These are phyloP conservation scores for Volutella citrinella DNA, from an alignment of 2,329 filamentous ascomycete genomes.

Conservation along the genomic window DNA sequence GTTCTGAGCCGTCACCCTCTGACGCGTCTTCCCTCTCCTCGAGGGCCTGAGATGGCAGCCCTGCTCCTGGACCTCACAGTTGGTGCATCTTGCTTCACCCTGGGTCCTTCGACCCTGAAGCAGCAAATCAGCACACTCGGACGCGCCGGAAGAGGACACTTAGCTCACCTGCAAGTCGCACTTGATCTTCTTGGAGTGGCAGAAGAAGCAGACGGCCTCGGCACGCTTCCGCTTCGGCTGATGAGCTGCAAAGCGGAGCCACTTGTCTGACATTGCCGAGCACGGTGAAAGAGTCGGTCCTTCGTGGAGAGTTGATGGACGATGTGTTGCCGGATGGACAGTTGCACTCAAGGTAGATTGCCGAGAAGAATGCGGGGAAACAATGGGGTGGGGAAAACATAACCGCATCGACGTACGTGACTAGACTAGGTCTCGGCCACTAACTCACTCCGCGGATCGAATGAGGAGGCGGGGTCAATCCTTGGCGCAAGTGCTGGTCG, in stretches of 20 bases:
- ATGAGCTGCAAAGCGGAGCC: conserved; percentile 29
- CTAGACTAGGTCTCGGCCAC: too few species aligned
- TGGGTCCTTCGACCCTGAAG: conserved; percentile 15
- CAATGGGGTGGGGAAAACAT: too few species aligned
- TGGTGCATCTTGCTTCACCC: conserved; percentile 25
- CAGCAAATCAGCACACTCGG: conserved; percentile 1
- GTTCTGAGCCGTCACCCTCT: background rate
- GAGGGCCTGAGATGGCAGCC: conserved; percentile 29
- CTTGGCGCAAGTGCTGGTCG: too few species aligned
- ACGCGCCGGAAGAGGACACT: background rate
- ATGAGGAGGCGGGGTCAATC: too few species aligned
- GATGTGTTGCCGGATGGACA: too few species aligned
- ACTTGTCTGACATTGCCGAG: conserved; percentile 30
- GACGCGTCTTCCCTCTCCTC: conserved; percentile 23
- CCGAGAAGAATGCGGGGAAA: background rate
- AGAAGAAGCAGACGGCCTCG: conserved; percentile 24
- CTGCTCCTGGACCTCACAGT: conserved; percentile 23
- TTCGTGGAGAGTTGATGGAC: conserved; percentile 5
- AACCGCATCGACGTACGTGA: too few species aligned
- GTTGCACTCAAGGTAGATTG: background rate
- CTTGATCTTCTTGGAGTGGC: conserved; percentile 35
- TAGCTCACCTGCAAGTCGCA: conserved; percentile 29
- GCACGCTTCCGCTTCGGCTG: conserved; percentile 32
- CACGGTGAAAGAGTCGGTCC: conserved; percentile 4
- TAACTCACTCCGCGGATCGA: too few species aligned